Conservation (phyloP, 2,329 filamentous ascomycete genomes). For the Aciculosporium take region DNA sequence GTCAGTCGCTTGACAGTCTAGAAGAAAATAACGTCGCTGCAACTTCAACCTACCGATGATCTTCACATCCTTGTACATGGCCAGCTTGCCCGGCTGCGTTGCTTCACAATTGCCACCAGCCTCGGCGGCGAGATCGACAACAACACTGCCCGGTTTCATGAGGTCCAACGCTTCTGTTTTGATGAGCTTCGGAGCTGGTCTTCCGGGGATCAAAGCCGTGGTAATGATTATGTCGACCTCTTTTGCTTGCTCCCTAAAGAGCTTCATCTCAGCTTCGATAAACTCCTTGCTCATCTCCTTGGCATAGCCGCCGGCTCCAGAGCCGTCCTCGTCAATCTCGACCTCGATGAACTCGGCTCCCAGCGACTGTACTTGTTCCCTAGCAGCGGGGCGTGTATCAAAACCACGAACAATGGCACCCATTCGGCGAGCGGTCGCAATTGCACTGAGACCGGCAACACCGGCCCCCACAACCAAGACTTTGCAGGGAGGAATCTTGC, state of each 20-base stretch:
- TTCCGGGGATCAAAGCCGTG: constrained; percentile 80
- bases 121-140: constrained; percentile 80
- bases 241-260: constrained; percentile 74
- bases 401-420: constrained; percentile 84
- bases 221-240: constrained; percentile 91
- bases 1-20: no score
- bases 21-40: not conserved
- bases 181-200: constrained; percentile 69
- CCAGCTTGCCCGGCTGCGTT: constrained; percentile 58
- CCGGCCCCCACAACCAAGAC: constrained; percentile 82
- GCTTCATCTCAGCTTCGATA: constrained; percentile 82
- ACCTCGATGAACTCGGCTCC: constrained; percentile 86
- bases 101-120: constrained; percentile 79
- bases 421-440: constrained; percentile 72
- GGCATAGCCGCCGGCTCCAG: constrained; percentile 73
- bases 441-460: constrained; percentile 77
- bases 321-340: constrained; percentile 69
- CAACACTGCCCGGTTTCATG: constrained; percentile 81
- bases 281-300: constrained; percentile 94
- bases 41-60: constrained; percentile 51
- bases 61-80: constrained; percentile 63
- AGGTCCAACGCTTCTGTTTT: constrained; percentile 64
- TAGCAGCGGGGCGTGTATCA: constrained; percentile 75
- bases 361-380: constrained; percentile 80
- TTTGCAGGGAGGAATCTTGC: constrained; percentile 81